phyloP scores from a whole-genome alignment of 2,329 filamentous ascomycete genomes.

The Orbilia blumenaviensis region DNA sequence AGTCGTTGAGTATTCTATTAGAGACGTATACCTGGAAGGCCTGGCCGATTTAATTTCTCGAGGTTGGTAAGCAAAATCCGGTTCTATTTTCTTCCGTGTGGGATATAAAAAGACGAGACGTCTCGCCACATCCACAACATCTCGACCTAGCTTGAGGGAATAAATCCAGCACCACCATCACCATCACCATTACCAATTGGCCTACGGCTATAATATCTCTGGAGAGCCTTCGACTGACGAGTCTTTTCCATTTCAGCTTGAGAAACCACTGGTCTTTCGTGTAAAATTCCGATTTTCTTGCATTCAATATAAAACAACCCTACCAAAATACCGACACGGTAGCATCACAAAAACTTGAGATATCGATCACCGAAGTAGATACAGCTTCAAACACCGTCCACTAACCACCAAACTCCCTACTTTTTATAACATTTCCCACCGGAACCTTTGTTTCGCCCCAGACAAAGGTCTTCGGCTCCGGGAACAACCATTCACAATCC shows the following conservation, averaged over 20 bases:
- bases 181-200: constrained; percentile 23
- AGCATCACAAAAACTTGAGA: not conserved
- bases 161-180: constrained; percentile 12
- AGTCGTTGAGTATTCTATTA: not conserved
- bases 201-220: not conserved
- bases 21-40: not conserved
- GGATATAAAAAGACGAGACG: constrained; percentile 1
- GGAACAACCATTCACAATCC: constrained; percentile 50
- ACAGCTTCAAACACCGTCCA: constrained; percentile 10
- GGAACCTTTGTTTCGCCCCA: constrained; percentile 48
- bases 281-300: not conserved
- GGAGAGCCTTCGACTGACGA: constrained; percentile 20
- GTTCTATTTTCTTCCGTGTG: not conserved
- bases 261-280: constrained; percentile 7
- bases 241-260: constrained; percentile 13
- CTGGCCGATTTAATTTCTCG: constrained; percentile 11
- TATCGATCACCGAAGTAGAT: constrained; percentile 7
- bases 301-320: constrained; percentile 14
- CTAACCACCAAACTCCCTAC: constrained; percentile 10
- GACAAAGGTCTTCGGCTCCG: constrained; percentile 51
- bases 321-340: not conserved
- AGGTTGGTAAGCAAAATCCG: constrained; percentile 14
- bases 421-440: constrained; percentile 32
- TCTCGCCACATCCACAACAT: constrained; percentile 26
- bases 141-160: constrained; percentile 21